Evolutionary conservation across 2,329 filamentous ascomycete genomes (phyloP).

Genomic region (Colletotrichum musicola): DNA sequence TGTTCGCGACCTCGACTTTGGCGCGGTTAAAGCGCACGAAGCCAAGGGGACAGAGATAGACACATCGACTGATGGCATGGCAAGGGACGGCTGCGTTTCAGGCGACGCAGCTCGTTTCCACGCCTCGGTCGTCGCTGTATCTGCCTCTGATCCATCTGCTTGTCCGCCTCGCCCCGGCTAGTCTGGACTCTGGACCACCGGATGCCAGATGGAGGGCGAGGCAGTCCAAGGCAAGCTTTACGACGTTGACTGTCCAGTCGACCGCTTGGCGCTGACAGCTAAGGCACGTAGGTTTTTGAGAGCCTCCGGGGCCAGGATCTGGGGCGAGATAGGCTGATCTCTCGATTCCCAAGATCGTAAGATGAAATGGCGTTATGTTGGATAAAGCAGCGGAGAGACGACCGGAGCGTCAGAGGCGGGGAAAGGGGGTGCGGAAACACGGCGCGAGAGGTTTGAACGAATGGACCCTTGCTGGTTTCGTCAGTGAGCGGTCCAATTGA

Average conservation of each 20-base stretch:
- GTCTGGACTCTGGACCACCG: conserved; percentile 3
- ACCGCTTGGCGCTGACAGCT: not conserved
- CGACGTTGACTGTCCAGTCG: not conserved
- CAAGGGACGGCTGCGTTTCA: conserved; percentile 7
- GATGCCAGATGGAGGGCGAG: not conserved
- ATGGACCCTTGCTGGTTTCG: conserved; percentile 9
- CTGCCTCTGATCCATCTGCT: not conserved
- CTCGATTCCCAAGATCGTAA: conserved; percentile 19
- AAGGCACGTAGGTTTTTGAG: not conserved
- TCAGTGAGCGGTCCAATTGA: conserved; percentile 10
- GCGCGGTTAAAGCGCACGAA: conserved; percentile 7
- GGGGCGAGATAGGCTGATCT: conserved; percentile 19
- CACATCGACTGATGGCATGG: conserved; percentile 7
- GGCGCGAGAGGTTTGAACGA: not conserved
- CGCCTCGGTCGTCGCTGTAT: not conserved
- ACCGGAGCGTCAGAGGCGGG: conserved; percentile 9
- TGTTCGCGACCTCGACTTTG: not conserved
- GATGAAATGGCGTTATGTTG: conserved; percentile 26
- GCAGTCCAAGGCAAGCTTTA: not conserved
- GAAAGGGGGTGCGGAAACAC: not conserved
- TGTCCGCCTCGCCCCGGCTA: conserved; percentile 9
- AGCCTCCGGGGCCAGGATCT: conserved; percentile 7
- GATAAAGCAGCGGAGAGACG: conserved; percentile 15
- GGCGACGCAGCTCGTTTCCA: conserved; percentile 9
- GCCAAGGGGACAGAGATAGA: not conserved